Base-by-base conservation (phyloP, 805 yeast species). In the Maudiozyma turicensis region DNA sequence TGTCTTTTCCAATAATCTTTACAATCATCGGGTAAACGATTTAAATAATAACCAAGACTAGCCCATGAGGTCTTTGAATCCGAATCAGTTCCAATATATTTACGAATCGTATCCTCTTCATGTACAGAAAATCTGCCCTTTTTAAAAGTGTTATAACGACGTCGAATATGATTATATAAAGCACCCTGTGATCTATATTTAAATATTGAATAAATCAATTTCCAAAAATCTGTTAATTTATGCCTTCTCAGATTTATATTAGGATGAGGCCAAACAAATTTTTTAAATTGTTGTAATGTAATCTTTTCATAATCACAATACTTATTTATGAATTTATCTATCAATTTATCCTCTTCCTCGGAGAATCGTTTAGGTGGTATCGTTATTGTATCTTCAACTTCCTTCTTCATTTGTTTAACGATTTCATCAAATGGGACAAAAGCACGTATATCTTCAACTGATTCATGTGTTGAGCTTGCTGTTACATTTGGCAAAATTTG, bases 21-120 rank as follows among this genome's bases (percentile, higher is more conserved):
- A 65, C 96, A 88, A 65, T 89, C 97, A 59, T 89, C 96, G 0
- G 97, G 96, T 96, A 89, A 88, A 57, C 96, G 72, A 9, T 83
- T 84, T 80, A 89, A 71, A 10, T 70, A 67, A 43, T 74, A 73
- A 5, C 96, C 96, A 52, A 89, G 26, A 20, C 26, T 20, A 20
- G 26, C 26, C 26, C 26, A 20, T 20, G 26, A 4, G 4, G 26
- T 20, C 26, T 85, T 28, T 72, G 68, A 58, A 84, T 85, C 97
- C 96, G 89, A 59, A 83, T 84, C n/a, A 90, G 86, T 47, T 80
- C 84, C n/a, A 50, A 20, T 9, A 43, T 46, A 53, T 77, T 72
- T 72, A 3, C 76, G 76, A 43, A 89, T 71, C 41, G 72, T 70
- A 35, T 68, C 75, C 61, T 89, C 96, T 50, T 88, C 95, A 48